A percentile compares a stretch with the other conserved stretches of the same genome.
These are phyloP conservation scores for Pseudocercospora fijiensis DNA, from an alignment of 2,329 filamentous ascomycete genomes.

Conservation along the genomic window DNA sequence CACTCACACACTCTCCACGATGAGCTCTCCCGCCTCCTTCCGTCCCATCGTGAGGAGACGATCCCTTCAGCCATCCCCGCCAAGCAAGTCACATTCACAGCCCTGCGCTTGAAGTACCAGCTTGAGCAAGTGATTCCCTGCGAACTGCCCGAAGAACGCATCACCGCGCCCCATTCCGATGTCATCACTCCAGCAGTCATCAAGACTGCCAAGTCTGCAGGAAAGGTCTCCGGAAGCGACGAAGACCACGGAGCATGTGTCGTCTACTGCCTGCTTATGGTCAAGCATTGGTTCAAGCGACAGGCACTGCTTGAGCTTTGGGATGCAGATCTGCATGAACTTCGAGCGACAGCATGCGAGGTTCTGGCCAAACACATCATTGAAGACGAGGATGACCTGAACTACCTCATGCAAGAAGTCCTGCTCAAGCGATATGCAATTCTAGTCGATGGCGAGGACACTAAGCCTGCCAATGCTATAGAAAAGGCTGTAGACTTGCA, in stretches of 20 bases:
- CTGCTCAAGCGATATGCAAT: slow-evolving; percentile 88
- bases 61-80: slow-evolving; percentile 69
- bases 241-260: slow-evolving; percentile 72
- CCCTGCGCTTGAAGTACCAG: slow-evolving; percentile 84
- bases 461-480: slow-evolving; percentile 78
- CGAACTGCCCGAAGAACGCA: slow-evolving; percentile 73
- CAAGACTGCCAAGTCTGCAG: slow-evolving; percentile 76
- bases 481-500: slow-evolving; percentile 94
- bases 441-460: slow-evolving; percentile 67
- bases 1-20: slow-evolving; percentile 42
- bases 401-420: slow-evolving; percentile 75
- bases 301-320: slow-evolving; percentile 82
- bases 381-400: slow-evolving; percentile 75
- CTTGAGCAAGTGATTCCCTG: slow-evolving; percentile 87
- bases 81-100: slow-evolving; percentile 81
- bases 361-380: slow-evolving; percentile 87
- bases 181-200: slow-evolving; percentile 81
- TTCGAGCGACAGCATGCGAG: slow-evolving; percentile 81
- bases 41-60: slow-evolving; percentile 56
- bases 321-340: slow-evolving; percentile 80
- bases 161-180: slow-evolving; percentile 79
- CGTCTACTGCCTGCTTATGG: slow-evolving; percentile 77
- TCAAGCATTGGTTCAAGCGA: slow-evolving; percentile 71
- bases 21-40: slow-evolving; percentile 56
- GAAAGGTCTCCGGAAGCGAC: slow-evolving; percentile 42